Conservation (phyloP, 495 filamentous ascomycete species). For the Evernia prunastri region DNA sequence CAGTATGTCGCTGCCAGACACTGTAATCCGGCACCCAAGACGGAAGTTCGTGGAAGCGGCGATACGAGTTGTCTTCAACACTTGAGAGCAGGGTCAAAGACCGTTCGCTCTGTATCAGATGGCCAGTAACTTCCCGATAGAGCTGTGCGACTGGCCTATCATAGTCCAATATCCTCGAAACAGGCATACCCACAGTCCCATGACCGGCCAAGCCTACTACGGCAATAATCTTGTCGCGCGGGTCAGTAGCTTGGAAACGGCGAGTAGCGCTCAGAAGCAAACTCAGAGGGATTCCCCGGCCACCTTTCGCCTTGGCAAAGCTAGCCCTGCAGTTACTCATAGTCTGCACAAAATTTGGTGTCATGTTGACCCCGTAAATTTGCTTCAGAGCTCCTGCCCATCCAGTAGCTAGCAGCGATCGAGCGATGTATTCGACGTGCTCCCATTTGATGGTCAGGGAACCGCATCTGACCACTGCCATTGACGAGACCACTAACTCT, state of each 20-base stretch:
- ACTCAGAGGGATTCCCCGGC: constrained; percentile 6
- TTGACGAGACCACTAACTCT: constrained; percentile 10
- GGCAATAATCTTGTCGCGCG: constrained; percentile 31
- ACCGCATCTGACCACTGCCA: constrained; percentile 5
- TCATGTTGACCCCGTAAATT: constrained; percentile 2
- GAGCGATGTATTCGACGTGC: constrained; percentile 9
- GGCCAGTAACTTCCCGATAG: constrained; percentile 13
- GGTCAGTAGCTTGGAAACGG: constrained; percentile 25
- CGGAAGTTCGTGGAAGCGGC: constrained; percentile 1
- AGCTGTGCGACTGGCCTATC: constrained; percentile 7
- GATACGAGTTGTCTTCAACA: constrained; percentile 10
- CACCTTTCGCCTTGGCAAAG: constrained; percentile 4
- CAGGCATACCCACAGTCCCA: background rate
- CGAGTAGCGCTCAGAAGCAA: constrained; percentile 9
- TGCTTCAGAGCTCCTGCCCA: constrained; percentile 12
- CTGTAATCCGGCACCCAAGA: constrained; percentile 18
- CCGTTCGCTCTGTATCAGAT: constrained; percentile 1
- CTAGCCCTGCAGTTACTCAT: constrained; percentile 11
- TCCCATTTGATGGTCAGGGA: constrained; percentile 6
- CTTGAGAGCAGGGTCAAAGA: constrained; percentile 11
- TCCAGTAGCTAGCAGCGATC: constrained; percentile 8
- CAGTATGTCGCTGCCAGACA: constrained; percentile 14
- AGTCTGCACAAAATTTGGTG: constrained; percentile 12
- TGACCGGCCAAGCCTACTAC: constrained; percentile 21
- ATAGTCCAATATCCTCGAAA: constrained; percentile 14